These are phyloP conservation scores for Isabelozyma pseudorhagii DNA, from an alignment of 805 yeast genomes.

Conservation along the genomic window DNA sequence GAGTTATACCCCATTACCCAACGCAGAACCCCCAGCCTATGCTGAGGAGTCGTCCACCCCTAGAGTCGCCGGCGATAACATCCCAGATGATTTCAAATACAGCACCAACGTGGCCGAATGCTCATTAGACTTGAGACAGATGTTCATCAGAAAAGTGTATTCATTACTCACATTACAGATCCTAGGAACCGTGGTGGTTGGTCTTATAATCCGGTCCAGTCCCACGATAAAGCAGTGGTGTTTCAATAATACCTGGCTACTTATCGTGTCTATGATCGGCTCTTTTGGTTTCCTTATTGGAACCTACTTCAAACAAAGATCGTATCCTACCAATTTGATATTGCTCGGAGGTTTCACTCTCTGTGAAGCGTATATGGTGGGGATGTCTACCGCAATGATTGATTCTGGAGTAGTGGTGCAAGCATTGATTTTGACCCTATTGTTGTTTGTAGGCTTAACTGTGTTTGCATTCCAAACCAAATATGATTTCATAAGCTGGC, in stretches of 20 bases:
- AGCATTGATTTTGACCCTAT: constrained; percentile 65
- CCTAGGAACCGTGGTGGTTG: constrained; percentile 56
- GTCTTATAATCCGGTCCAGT: constrained; percentile 47
- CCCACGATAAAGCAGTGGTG: constrained; percentile 52
- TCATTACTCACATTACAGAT: constrained; percentile 66
- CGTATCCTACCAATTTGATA: constrained; percentile 65
- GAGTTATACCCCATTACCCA: background rate
- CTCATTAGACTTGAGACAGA: constrained; percentile 69
- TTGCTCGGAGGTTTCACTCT: constrained; percentile 66
- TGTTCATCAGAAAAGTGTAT: constrained; percentile 78
- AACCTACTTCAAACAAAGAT: constrained; percentile 58
- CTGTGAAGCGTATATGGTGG: constrained; percentile 71
- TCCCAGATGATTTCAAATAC: constrained; percentile 80
- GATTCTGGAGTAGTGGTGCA: constrained; percentile 65
- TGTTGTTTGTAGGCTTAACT: constrained; percentile 75
- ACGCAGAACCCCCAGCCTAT: constrained; percentile 13
- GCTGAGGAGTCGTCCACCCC: constrained; percentile 13
- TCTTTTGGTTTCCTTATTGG: constrained; percentile 64
- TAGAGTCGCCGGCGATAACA: constrained; percentile 29
- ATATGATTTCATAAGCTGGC: constrained; percentile 71
- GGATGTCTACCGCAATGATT: constrained; percentile 59
- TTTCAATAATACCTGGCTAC: constrained; percentile 54
- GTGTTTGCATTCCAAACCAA: constrained; percentile 72
- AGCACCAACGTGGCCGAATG: constrained; percentile 75
- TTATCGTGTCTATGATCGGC: constrained; percentile 54